These are phyloP conservation scores for Penicillium silybi DNA, from an alignment of 495 filamentous ascomycete species.

Conservation along the genomic window DNA sequence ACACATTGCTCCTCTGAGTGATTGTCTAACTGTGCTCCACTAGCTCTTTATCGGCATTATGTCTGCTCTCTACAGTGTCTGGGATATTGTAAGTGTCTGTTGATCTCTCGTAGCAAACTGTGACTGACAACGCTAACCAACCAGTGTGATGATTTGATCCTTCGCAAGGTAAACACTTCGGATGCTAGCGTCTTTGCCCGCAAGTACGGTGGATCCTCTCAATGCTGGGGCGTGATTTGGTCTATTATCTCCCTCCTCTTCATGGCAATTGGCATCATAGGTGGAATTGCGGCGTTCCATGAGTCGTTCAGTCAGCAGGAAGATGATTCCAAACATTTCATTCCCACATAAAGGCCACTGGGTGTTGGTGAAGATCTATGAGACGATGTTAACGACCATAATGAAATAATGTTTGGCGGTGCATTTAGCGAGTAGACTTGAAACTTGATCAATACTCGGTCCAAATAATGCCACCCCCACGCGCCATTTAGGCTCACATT, in stretches of 20 bases:
- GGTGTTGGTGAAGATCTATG: neutral
- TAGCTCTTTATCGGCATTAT: slow-evolving; percentile 77
- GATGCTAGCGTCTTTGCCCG: slow-evolving; percentile 79
- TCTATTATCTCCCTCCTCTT: slow-evolving; percentile 64
- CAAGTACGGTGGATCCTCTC: slow-evolving; percentile 72
- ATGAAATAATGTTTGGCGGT: neutral
- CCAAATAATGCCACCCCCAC: too few species aligned
- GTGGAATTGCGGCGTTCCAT: slow-evolving; percentile 71
- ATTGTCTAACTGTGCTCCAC: neutral
- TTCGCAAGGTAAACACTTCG: slow-evolving; percentile 75
- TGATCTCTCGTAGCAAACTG: neutral
- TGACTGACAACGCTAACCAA: neutral
- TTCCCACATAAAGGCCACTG: slow-evolving; percentile 38
- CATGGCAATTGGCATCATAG: slow-evolving; percentile 67
- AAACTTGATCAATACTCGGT: neutral
- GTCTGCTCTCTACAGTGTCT: slow-evolving; percentile 71
- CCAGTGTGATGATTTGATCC: slow-evolving; percentile 76
- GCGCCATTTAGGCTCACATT: too few species aligned
- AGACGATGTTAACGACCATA: neutral
- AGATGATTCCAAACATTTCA: slow-evolving; percentile 63
- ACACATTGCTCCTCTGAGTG: neutral
- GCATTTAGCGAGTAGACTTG: neutral
- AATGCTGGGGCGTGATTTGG: slow-evolving; percentile 81
- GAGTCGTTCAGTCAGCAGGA: slow-evolving; percentile 64
- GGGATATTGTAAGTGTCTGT: slow-evolving; percentile 68